Evolutionary conservation across 352 stramenopile species (phyloP), one percentile per base, ranked within the genome.

Genomic region (Globisporangium solare): DNA sequence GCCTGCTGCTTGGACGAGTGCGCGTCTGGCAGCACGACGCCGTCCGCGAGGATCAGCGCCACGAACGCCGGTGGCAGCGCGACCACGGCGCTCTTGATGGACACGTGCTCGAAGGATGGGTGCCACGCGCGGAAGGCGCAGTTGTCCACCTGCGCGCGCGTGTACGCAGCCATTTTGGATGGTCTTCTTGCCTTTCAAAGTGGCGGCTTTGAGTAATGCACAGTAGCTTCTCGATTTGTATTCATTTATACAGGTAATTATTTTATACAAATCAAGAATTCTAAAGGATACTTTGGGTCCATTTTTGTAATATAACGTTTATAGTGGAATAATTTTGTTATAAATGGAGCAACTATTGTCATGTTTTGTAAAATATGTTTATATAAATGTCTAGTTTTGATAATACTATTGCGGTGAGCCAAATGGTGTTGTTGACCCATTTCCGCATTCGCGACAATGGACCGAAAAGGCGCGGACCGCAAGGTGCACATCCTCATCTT

Each of bases 111-210:
- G 10, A 92, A 74, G 45, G 61, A 32, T 14, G 71, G 70, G 51
- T 90, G 92, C 86, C 86, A 95, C 10, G 70, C 51, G 3, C 71
- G 59, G 66, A 92, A 93, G 42, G 79, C 73, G 66, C 86, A 95
- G 67, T 90, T 69, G 67, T 95, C 77, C 35, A 95, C 83, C 22
- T 95, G 86, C 51, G 60, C 58, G 27, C 70, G 59, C 59, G 86
- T 70, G 67, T 92, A 94, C 20, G 41, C n/a, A 18, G 78, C 61
- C 20, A 40, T 55, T 35, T 32, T 20, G 6, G 27, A 35, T 35
- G 27, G n/a, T 31, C 6, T 54, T 42, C 13, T 35, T 48, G 31
- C 20, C 15, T 20, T 32, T 41, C 6, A 42, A 40, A 27, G 24
- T 27, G 2, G 24, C 24, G 5, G 24, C 24, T 31, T 24, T 10